Percentiles rank a stretch among this genome's conserved stretches.
These are phyloP conservation scores for Beauveria bassiana DNA, from an alignment of 2,329 filamentous ascomycete species.

Conservation along the genomic window DNA sequence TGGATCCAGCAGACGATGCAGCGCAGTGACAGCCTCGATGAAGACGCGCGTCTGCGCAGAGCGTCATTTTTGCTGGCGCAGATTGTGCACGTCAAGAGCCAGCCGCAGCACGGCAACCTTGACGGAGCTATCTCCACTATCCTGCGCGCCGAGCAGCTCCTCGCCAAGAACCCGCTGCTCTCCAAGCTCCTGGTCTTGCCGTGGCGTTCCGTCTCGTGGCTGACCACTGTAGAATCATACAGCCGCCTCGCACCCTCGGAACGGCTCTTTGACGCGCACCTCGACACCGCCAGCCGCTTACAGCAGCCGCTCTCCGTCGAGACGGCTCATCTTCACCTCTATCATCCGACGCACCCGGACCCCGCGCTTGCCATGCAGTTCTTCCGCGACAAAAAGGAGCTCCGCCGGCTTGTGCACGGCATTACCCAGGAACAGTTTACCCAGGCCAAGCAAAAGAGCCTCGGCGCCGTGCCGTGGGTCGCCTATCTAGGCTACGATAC, in stretches of 20 bases:
- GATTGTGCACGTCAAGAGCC: slow-evolving; percentile 37
- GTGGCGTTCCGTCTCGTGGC: slow-evolving; percentile 44
- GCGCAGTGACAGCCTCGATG: slow-evolving; percentile 18
- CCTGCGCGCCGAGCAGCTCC: slow-evolving; percentile 36
- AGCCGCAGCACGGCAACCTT: slow-evolving; percentile 32
- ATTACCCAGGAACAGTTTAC: not conserved
- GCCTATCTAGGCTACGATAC: slow-evolving; percentile 39
- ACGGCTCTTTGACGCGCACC: slow-evolving; percentile 44
- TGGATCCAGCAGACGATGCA: slow-evolving; percentile 40
- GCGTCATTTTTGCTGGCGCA: slow-evolving; percentile 26
- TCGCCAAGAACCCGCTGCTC: slow-evolving; percentile 28
- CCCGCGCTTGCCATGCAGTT: slow-evolving; percentile 39
- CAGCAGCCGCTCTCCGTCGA: slow-evolving; percentile 32
- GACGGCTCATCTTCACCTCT: slow-evolving; percentile 45
- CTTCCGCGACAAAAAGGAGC: slow-evolving; percentile 28
- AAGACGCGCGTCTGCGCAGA: slow-evolving; percentile 12
- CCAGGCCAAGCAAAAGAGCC: slow-evolving; percentile 21
- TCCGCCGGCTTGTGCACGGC: slow-evolving; percentile 21
- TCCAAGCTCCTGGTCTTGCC: slow-evolving; percentile 30
- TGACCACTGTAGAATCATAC: slow-evolving; percentile 43
- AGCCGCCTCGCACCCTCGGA: slow-evolving; percentile 37
- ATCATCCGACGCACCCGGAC: slow-evolving; percentile 45
- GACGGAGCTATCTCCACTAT: slow-evolving; percentile 43
- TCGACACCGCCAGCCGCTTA: slow-evolving; percentile 36
- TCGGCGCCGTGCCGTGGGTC: slow-evolving; percentile 28